Evolutionary conservation across 805 yeast genomes (phyloP).

Genomic region (Pichia phayaonensis): DNA sequence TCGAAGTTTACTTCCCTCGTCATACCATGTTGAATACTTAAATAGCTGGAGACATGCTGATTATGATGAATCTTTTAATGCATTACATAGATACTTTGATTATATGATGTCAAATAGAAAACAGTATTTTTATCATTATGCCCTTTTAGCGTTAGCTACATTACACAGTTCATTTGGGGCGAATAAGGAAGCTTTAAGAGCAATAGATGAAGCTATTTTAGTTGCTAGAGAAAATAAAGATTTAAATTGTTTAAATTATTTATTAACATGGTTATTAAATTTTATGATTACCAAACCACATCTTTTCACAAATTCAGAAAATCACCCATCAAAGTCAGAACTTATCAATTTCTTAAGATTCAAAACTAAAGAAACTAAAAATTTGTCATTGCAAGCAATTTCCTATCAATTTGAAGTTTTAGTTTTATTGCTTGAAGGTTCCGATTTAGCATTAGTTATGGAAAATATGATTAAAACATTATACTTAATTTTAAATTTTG

Average conservation of each 20-base stretch:
- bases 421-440: slow-evolving; percentile 46
- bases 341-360: slow-evolving; percentile 53
- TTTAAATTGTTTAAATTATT: slow-evolving; percentile 58
- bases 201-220: slow-evolving; percentile 79
- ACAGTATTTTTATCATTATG: slow-evolving; percentile 65
- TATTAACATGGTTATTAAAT: slow-evolving; percentile 67
- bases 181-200: slow-evolving; percentile 59
- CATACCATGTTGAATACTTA: slow-evolving; percentile 53
- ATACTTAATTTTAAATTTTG: slow-evolving; percentile 39
- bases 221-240: slow-evolving; percentile 86
- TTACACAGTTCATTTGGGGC: slow-evolving; percentile 64
- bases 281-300: slow-evolving; percentile 64
- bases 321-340: slow-evolving; percentile 48
- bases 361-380: slow-evolving; percentile 42
- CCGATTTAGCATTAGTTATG: slow-evolving; percentile 35
- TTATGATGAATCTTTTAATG: slow-evolving; percentile 52
- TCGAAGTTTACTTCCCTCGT: slow-evolving; percentile 34
- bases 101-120: slow-evolving; percentile 64
- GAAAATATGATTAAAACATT: slow-evolving; percentile 53
- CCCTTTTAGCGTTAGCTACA: slow-evolving; percentile 63
- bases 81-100: slow-evolving; percentile 59
- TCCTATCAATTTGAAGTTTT: slow-evolving; percentile 61
- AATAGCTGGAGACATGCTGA: slow-evolving; percentile 52
- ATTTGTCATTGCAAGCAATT: slow-evolving; percentile 44
- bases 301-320: slow-evolving; percentile 30